Base-by-base conservation (phyloP, 1,284 basidiomycete species). In the Malassezia slooffiae region DNA sequence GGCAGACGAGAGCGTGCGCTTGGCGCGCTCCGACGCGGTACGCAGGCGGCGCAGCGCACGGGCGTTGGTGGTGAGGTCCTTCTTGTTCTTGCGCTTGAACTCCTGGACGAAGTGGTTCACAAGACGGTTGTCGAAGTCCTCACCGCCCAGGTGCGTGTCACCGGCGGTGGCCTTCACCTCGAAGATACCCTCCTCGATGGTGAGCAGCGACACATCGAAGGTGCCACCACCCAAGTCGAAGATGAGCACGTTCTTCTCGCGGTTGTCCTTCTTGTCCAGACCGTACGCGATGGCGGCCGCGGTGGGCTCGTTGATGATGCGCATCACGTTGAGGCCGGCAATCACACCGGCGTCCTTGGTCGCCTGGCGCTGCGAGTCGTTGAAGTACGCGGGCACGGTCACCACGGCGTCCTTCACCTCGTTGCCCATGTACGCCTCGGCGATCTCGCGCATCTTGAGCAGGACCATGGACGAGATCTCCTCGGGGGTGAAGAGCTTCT, bases 201-300 rank as follows among this genome's bases (percentile, higher is more conserved):
- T 90, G 59, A 97, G 75, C 52, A 97, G 85, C 26, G 90, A 96
- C 24, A 96, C 91, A 82, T 96, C 91, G 73, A 96, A 96, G 35
- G 90, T 96, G 77, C 90, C 90, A 77, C 91, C 91, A 58, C 90
- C 91, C 39, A 96, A 80, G 77, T 97, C 91, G 76, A 93, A 96
- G 72, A 97, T 89, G 67, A 91, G 77, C 52, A 91, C 86, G 70
- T 93, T 91, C 59, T 83, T 83, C 76, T 91, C 88, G 48, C 83
- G 83, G 23, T 72, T 70, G 41, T 82, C 79, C 75, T 89, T 88
- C 75, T 87, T 85, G 73, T 74, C 74, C 47, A 91, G 82, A 75
- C 87, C 88, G 74, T 91, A 91, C 12, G 88, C 87, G 67, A 91
- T 90, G 53, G 87, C 87, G 47, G 87, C 88, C 24, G 88, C 88